A percentile compares a stretch with the other conserved stretches of the same genome.
Conservation (phyloP, 1,139 yeast species). For the Schwanniomyces etchellsii region DNA sequence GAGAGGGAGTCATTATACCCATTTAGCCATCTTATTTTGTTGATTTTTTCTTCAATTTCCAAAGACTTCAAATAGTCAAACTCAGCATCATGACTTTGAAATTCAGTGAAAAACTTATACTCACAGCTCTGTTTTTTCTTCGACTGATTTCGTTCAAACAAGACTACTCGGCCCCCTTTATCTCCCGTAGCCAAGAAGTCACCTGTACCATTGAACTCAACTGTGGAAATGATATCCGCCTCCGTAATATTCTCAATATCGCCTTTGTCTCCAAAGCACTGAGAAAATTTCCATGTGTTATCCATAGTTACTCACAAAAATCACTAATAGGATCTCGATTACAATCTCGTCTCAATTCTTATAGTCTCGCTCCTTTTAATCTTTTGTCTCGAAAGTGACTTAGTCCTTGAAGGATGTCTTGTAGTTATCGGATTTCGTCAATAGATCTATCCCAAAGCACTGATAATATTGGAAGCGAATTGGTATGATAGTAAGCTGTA, state of each 20-base stretch:
- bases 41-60: constrained; percentile 97
- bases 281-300: constrained; percentile 66
- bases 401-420: no score
- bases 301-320: constrained; percentile 9
- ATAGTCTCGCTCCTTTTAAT: no score
- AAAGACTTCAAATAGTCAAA: constrained; percentile 93
- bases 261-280: constrained; percentile 97
- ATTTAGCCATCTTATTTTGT: constrained; percentile 94
- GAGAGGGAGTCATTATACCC: constrained; percentile 86
- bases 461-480: no score
- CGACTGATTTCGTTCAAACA: constrained; percentile 82
- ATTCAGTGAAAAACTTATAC: constrained; percentile 92
- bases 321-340: neutral
- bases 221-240: constrained; percentile 96
- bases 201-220: constrained; percentile 93
- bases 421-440: no score
- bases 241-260: constrained; percentile 95
- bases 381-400: no score
- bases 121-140: constrained; percentile 73
- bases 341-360: neutral
- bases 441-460: no score
- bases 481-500: no score
- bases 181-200: constrained; percentile 97
- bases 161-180: constrained; percentile 95
- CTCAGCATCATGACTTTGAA: constrained; percentile 98